Conservation (phyloP, 768 basidiomycete species). For the Dacryopinax spathularia region DNA sequence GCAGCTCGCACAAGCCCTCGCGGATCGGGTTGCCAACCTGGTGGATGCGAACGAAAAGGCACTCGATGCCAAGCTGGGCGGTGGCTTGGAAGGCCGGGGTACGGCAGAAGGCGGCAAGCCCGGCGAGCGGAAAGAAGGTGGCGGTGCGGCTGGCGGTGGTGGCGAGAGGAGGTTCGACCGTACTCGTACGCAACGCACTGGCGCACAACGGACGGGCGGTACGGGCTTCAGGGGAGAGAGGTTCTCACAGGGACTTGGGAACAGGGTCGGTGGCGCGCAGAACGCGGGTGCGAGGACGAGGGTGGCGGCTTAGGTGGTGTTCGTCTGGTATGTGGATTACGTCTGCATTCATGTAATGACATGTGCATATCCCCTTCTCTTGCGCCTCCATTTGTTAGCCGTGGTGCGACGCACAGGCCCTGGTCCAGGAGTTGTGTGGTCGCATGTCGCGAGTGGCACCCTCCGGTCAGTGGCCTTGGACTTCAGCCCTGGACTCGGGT, state of each 20-base stretch:
- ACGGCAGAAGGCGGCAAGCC: slow-evolving; percentile 40
- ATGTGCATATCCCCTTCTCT: slow-evolving; percentile 1
- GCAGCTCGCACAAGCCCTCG: slow-evolving; percentile 74
- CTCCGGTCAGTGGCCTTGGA: no score
- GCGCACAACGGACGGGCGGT: not conserved
- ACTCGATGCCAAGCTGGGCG: slow-evolving; percentile 70
- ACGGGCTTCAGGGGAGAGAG: slow-evolving; percentile 1
- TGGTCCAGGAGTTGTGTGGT: no score
- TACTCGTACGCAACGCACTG: not conserved
- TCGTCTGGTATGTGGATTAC: no score
- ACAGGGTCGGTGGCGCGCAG: not conserved
- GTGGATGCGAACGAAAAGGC: slow-evolving; percentile 88
- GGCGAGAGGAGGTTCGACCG: slow-evolving; percentile 5
- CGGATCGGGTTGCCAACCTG: slow-evolving; percentile 73
- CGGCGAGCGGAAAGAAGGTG: slow-evolving; percentile 9
- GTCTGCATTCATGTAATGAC: not conserved
- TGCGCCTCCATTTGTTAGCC: no score
- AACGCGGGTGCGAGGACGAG: slow-evolving; percentile 3
- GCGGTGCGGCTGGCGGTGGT: slow-evolving; percentile 8
- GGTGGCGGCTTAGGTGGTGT: not conserved
- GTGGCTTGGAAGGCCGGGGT: slow-evolving; percentile 26
- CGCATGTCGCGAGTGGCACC: no score
- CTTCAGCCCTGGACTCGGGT: no score
- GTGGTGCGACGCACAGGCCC: no score
- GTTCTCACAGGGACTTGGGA: not conserved